Percentiles rank a stretch among this genome's conserved stretches.
Evolutionary conservation across 176 grass and related monocot genomes (phyloP).

Genomic region (Canna indica): DNA sequence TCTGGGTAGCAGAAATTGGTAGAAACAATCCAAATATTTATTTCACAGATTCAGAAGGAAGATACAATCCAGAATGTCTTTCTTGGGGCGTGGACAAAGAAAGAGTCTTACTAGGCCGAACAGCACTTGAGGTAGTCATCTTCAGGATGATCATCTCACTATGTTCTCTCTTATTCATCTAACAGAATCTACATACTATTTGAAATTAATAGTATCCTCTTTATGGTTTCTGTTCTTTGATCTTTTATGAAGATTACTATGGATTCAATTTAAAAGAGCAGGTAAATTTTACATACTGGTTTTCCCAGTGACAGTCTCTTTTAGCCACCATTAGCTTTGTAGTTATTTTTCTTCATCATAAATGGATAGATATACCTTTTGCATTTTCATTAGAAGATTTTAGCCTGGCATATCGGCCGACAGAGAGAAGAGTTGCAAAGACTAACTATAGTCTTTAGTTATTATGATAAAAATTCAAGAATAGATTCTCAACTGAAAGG

Average conservation of each 20-base stretch:
- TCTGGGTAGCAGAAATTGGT: constrained; percentile 81
- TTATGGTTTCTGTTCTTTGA: too few relatives aligned
- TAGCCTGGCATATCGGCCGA: neutral
- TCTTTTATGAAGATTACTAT: neutral
- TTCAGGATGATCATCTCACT: neutral
- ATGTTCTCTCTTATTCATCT: neutral
- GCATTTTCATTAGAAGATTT: neutral
- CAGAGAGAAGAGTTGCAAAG: neutral
- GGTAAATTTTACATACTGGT: neutral
- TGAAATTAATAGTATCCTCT: neutral
- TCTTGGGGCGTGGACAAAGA: constrained; percentile 89
- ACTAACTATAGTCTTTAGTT: neutral
- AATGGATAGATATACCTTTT: neutral
- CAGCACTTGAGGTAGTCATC: constrained; percentile 58
- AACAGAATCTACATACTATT: neutral
- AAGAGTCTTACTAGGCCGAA: constrained; percentile 65
- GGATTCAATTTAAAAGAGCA: neutral
- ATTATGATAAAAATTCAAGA: neutral
- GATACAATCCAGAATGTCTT: constrained; percentile 59
- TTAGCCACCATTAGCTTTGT: neutral
- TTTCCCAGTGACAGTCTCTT: neutral
- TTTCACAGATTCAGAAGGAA: constrained; percentile 69
- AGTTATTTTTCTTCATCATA: neutral
- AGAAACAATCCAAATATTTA: constrained; percentile 79
- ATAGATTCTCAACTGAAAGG: neutral